Evolutionary conservation across 2,329 filamentous ascomycete genomes (phyloP), one percentile per base, ranked within the genome.

Genomic region (Pseudogymnoascus verrucosus): DNA sequence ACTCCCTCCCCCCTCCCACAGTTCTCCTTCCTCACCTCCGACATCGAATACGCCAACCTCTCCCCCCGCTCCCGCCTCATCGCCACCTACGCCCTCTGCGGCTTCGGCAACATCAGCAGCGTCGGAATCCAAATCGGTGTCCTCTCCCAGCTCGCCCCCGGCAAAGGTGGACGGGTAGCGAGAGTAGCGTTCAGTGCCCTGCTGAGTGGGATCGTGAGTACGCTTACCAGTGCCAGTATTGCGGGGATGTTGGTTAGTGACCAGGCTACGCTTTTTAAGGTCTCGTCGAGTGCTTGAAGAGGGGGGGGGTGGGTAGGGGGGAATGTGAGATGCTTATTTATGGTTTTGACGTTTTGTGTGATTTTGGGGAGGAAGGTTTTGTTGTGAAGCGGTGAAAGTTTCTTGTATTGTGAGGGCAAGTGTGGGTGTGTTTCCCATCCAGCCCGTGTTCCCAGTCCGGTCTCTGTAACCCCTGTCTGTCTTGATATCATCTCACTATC

Each of bases 61-160:
- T 86, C 84, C 31, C 78, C 84, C 14, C 90, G 91, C 62, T 91
- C 90, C 23, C 82, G 82, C 54, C 82, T 96, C 68, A 96, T 96
- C 71, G 90, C 89, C 54, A 96, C 90, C 61, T 96, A 96, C 73
- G 89, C 90, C 19, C 83, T 93, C 68, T 96, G 91, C 76, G 85
- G 85, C 26, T 91, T 91, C 74, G 92, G 90, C 67, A 96, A 96
- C 78, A 89, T 96, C 69, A 89, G 89, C 62, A 93, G 90, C 31
- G 83, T 96, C 59, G 91, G 91, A 73, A 93, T 91, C 63, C 91
- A 96, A 77, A 95, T 96, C 66, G 91, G 91, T 79, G 90, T 96
- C 64, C 82, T 96, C 62, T 85, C 88, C 3, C 91, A 96, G 77
- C 84, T 96, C 65, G 88, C 90, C 0, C 91, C 91, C 0, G 80